Conservation (phyloP, 495 filamentous ascomycete genomes). For the Tetracladium setigerum region DNA sequence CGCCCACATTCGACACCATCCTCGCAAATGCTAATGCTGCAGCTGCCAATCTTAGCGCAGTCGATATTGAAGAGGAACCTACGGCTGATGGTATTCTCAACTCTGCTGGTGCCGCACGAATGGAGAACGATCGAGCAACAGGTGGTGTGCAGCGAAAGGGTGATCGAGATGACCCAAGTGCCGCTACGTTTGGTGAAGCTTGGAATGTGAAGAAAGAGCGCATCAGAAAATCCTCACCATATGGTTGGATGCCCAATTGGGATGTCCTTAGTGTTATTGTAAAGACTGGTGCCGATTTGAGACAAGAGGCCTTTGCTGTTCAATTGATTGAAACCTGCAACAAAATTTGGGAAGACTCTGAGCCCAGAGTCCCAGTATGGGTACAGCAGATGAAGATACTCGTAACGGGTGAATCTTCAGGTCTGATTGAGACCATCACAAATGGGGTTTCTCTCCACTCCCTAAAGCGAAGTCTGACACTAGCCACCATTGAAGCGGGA, state of each 20-base stretch:
- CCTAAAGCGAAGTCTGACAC: slow-evolving; percentile 64
- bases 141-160: slow-evolving; percentile 67
- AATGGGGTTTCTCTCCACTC: slow-evolving; percentile 72
- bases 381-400: slow-evolving; percentile 73
- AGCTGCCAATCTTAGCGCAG: slow-evolving; percentile 33
- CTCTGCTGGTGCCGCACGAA: slow-evolving; percentile 60
- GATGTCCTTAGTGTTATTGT: slow-evolving; percentile 73
- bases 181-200: slow-evolving; percentile 71
- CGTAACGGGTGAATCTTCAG: slow-evolving; percentile 70
- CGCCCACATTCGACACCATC: slow-evolving; percentile 65
- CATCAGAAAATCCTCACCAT: slow-evolving; percentile 65
- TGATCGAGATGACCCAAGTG: slow-evolving; percentile 72
- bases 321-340: slow-evolving; percentile 68
- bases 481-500: slow-evolving; percentile 56
- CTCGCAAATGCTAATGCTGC: slow-evolving; percentile 42
- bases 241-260: slow-evolving; percentile 75
- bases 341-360: slow-evolving; percentile 67
- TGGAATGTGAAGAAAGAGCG: slow-evolving; percentile 71
- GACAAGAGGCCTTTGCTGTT: slow-evolving; percentile 73
- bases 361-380: slow-evolving; percentile 54
- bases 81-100: slow-evolving; percentile 32
- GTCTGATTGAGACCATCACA: slow-evolving; percentile 73
- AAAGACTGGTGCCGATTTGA: slow-evolving; percentile 68
- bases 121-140: slow-evolving; percentile 77
- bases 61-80: slow-evolving; percentile 27